These are phyloP conservation scores for Paraconiothyrium sp. DNA, from an alignment of 2,329 filamentous ascomycete species.

Conservation along the genomic window DNA sequence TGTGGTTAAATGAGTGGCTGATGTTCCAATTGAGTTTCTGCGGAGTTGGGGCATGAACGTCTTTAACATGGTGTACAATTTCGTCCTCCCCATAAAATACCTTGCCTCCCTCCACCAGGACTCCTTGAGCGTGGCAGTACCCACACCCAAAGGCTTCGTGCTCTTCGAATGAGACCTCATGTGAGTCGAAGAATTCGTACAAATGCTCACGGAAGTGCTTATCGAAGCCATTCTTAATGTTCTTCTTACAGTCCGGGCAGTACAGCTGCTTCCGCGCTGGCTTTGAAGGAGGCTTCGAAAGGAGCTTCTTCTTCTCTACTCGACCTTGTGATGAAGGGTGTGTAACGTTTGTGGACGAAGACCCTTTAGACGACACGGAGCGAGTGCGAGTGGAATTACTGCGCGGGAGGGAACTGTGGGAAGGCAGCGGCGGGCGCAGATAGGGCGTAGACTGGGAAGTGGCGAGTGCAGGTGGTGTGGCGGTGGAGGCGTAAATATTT, in stretches of 20 bases:
- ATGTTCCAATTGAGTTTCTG: constrained; percentile 10
- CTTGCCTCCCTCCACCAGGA: constrained; percentile 5
- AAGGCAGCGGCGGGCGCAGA: constrained; percentile 3
- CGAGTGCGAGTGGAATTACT: constrained; percentile 8
- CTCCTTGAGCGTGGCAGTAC: constrained; percentile 11
- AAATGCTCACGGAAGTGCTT: constrained; percentile 12
- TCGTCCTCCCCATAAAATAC: constrained; percentile 5
- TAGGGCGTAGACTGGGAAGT: background rate
- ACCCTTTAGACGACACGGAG: constrained; percentile 9
- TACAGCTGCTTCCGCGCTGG: constrained; percentile 6
- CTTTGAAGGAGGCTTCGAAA: background rate
- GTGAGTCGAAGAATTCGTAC: constrained; percentile 1
- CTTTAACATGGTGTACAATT: constrained; percentile 6
- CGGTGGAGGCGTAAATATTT: constrained; percentile 3
- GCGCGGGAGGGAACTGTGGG: background rate
- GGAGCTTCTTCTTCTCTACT: background rate
- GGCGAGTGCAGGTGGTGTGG: constrained; percentile 10
- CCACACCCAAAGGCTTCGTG: constrained; percentile 16
- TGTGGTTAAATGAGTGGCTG: constrained; percentile 15
- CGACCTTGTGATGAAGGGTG: constrained; percentile 2
- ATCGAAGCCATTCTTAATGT: constrained; percentile 17
- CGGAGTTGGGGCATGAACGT: constrained; percentile 5
- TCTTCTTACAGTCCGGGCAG: constrained; percentile 10
- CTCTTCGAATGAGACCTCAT: background rate
- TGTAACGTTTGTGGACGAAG: constrained; percentile 17